phyloP scores from a whole-genome alignment of 805 yeast genomes.

The Kodamaea kaohsiungensis region DNA sequence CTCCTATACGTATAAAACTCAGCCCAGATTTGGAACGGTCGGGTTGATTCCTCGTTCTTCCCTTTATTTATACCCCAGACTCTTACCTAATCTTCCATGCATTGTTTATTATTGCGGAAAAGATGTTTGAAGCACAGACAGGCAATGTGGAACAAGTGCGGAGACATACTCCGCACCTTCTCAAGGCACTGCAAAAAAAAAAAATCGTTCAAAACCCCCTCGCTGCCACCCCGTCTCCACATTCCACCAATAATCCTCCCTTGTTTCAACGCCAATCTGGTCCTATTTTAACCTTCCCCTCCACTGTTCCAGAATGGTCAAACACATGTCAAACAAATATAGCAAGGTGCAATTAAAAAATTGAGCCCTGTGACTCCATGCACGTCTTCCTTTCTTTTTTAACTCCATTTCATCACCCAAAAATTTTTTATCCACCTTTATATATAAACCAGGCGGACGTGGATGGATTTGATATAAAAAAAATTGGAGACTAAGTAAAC shows the following conservation, averaged over 20 bases:
- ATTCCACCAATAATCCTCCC: not conserved
- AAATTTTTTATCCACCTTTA: not conserved
- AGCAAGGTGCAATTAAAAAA: not conserved
- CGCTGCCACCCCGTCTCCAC: not conserved
- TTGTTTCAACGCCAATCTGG: not conserved
- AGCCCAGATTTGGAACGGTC: too few relatives aligned
- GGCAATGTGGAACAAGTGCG: not conserved
- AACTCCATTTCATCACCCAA: not conserved
- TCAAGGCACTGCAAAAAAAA: not conserved
- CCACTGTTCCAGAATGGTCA: not conserved
- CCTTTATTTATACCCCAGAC: not conserved
- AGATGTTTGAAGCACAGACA: not conserved
- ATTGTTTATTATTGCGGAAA: not conserved
- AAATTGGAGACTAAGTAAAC: not conserved
- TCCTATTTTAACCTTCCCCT: not conserved
- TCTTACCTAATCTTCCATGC: not conserved
- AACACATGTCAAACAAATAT: conserved; percentile 1
- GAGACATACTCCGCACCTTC: not conserved
- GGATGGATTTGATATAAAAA: not conserved
- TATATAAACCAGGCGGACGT: conserved; percentile 1
- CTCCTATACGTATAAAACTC: too few relatives aligned
- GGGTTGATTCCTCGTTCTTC: too few relatives aligned
- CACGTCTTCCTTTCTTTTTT: conserved; percentile 1
- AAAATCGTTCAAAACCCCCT: not conserved
- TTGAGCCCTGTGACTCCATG: not conserved